Evolutionary conservation across 306 rosid species (phyloP).

Genomic region (Cicer arietinum): DNA sequence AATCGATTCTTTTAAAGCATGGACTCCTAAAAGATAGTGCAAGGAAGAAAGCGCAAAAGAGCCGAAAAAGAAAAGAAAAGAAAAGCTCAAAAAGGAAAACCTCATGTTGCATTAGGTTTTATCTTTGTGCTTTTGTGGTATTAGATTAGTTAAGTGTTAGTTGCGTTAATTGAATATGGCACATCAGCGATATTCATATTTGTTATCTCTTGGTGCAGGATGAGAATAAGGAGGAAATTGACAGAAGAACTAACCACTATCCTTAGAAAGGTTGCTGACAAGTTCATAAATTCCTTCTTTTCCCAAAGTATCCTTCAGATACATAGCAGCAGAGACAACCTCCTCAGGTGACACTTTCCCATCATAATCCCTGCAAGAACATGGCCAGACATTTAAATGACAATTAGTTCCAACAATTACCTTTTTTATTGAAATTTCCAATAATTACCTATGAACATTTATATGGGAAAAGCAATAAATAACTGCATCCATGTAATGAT

Average conservation of each 20-base stretch:
- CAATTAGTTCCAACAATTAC: constrained; percentile 23
- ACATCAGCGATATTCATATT: constrained; percentile 22
- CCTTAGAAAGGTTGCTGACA: constrained; percentile 78
- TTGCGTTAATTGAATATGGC: constrained; percentile 9
- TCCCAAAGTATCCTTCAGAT: constrained; percentile 77
- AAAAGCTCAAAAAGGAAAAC: not conserved
- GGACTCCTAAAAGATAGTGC: no score
- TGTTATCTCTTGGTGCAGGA: constrained; percentile 3
- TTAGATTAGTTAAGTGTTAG: constrained; percentile 12
- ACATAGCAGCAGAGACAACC: constrained; percentile 79
- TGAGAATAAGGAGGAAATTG: constrained; percentile 27
- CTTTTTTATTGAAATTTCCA: not conserved
- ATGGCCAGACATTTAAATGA: constrained; percentile 30
- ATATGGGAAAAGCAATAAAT: constrained; percentile 7
- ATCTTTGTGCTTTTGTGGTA: constrained; percentile 8
- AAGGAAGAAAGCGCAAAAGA: no score
- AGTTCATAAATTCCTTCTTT: constrained; percentile 85
- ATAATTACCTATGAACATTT: constrained; percentile 8
- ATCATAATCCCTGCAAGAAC: constrained; percentile 73
- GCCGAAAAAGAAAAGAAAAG: no score
- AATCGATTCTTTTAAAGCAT: no score
- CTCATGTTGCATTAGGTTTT: constrained; percentile 9
- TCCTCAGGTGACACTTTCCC: constrained; percentile 92
- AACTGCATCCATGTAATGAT: constrained; percentile 1
- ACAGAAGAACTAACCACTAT: constrained; percentile 55